Base-by-base conservation (phyloP, 2,329 filamentous ascomycete species). In the Verticillium albo-atrum region DNA sequence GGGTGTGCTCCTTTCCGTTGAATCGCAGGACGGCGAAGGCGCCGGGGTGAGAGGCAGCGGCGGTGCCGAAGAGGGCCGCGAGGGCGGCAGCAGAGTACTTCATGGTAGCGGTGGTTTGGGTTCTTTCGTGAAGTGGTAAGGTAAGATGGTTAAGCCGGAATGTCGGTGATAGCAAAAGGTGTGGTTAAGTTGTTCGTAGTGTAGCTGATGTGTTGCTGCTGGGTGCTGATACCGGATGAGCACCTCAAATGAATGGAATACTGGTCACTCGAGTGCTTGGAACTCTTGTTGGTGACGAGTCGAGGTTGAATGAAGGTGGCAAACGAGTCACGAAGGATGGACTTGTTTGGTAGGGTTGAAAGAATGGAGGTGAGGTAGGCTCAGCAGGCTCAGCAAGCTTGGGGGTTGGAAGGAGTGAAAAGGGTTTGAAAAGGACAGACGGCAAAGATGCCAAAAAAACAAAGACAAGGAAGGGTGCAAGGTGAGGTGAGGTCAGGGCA, bases 21-120 rank as follows among this genome's bases (percentile, higher is more conserved):
- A 91, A 91, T 68, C 83, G 86, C 70, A 90, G 82, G 69, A 91
- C 89, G 58, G 88, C 87, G 66, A 89, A 85, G 51, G 85, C 85
- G 59, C 82, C 77, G 4, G 63, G 54, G 55, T 76, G 68, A 60
- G 74, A 30, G 68, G 77, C 68, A 62, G 66, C 54, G 58, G 64
- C 75, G 34, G 74, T 71, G 61, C 75, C 70, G 55, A 73, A 71
- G 35, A 77, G 63, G 63, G 77, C 77, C 62, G 77, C 71, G 51
- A 77, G 58, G 56, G 70, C 69, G 55, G 65, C 63, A 52, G 67
- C 61, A 56, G 66, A 62, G 60, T 71, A 65, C 68, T 76, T 77
- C 76, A 78, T 78, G 55, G 20, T 68, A 55, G 42, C 35, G 47
- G 28, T 56, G 53, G 32, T 57, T 47, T 23, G 54, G 3, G 12